These are phyloP conservation scores for Fusarium kyushuense DNA, from an alignment of 2,329 filamentous ascomycete genomes.

Conservation along the genomic window DNA sequence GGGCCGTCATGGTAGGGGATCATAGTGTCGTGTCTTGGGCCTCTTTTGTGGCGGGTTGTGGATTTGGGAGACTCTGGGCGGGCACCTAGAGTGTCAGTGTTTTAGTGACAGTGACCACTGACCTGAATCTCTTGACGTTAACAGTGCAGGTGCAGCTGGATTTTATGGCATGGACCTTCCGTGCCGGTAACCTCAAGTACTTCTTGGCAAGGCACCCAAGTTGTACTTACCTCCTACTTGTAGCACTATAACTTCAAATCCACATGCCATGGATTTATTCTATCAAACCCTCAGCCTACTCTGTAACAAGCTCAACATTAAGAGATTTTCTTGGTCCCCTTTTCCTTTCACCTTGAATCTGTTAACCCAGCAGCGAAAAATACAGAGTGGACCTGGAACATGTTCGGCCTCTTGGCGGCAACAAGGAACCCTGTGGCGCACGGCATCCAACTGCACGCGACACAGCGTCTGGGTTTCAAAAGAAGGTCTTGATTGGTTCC, in stretches of 20 bases:
- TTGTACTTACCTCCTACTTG: too few relatives aligned
- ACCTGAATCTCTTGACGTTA: constrained; percentile 10
- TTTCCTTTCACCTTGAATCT: constrained; percentile 5
- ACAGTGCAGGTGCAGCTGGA: neutral
- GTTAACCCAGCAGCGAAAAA: constrained; percentile 24
- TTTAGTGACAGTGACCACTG: neutral
- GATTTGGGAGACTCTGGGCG: constrained; percentile 22
- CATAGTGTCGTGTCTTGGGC: constrained; percentile 27
- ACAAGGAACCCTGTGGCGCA: constrained; percentile 32
- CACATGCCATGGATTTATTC: neutral
- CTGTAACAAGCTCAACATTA: neutral
- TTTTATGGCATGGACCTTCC: neutral
- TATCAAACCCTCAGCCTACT: neutral
- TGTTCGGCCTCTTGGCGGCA: constrained; percentile 17
- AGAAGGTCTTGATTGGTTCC: constrained; percentile 23
- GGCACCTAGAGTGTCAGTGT: neutral
- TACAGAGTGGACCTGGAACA: constrained; percentile 31
- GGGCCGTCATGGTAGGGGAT: constrained; percentile 34
- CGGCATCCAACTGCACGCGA: constrained; percentile 37
- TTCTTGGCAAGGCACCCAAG: neutral
- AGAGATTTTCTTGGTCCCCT: neutral
- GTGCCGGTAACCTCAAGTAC: neutral
- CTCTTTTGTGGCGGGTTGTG: constrained; percentile 7
- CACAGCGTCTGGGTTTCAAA: constrained; percentile 21
- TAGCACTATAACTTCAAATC: neutral